Evolutionary conservation across 2,329 filamentous ascomycete genomes (phyloP), one percentile per base, ranked within the genome.

Genomic region (Aspergillus uvarum): DNA sequence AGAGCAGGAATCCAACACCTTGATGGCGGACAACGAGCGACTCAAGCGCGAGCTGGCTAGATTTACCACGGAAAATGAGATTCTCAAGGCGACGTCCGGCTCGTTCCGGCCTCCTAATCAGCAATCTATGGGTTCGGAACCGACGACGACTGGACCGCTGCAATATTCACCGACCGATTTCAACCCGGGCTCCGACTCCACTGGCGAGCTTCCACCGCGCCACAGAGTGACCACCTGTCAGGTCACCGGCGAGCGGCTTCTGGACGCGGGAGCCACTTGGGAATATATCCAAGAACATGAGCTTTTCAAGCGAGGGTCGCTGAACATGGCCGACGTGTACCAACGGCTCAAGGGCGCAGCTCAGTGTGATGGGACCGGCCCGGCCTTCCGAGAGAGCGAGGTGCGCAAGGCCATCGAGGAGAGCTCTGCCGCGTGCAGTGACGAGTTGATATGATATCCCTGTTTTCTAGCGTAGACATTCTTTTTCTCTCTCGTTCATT

Each of bases 41-140:
- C 81, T 98, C 29, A 94, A 91, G 77, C 86, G 89, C 21, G 89
- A 96, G 70, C 82, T 97, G 29, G 90, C 95, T 66, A 90, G 90
- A 71, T 87, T 91, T 56, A 88, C 87, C 62, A 96, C 92, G 8
- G 93, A 98, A 74, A 97, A 97, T 74, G 91, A 97, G 77, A 93
- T 97, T 56, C 81, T 98, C 38, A 89, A 92, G 51, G 92, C 92
- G 5, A 96, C 92, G 1, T 87, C 88, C 6, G 80, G 65, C 63
- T 72, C 69, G 63, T 64, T 62, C 63, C 67, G 50, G 14, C 63
- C 68, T 64, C 65, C 68, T 72, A 71, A 70, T 76, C 69, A 75
- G 74, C 58, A 74, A 80, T 73, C 72, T 26, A 26, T 47, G 32
- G 64, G 60, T 32, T 61, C 67, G 5, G 70, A 75, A 22, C 80